Conservation (phyloP, 306 rosid species). For the Acacia melanoxylon region DNA sequence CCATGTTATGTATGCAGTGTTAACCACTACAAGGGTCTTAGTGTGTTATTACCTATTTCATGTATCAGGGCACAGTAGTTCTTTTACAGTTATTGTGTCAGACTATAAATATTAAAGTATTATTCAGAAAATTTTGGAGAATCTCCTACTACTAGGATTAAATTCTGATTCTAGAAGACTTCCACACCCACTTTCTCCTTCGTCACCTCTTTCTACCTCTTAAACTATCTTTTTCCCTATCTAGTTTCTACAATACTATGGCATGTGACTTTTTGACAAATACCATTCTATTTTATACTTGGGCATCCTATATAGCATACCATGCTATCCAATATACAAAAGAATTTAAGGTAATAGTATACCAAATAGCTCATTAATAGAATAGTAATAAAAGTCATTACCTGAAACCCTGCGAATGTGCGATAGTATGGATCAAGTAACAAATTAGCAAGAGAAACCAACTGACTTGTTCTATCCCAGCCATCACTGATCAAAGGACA, state of each 20-base stretch:
- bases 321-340: neutral
- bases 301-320: neutral
- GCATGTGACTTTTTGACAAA: neutral
- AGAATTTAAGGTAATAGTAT: neutral
- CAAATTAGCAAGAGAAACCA: conserved; percentile 87
- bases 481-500: conserved; percentile 73
- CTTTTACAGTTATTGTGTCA: neutral
- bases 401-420: conserved; percentile 93
- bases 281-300: neutral
- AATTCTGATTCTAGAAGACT: neutral
- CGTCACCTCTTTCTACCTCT: neutral
- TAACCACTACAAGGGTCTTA: neutral
- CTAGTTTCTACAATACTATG: neutral
- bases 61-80: neutral
- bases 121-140: neutral
- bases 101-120: neutral
- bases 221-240: neutral
- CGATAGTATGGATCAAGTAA: conserved; percentile 96
- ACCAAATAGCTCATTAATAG: neutral
- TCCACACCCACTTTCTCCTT: neutral
- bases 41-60: neutral
- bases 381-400: conserved; percentile 35
- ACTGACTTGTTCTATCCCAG: conserved; percentile 98
- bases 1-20: neutral
- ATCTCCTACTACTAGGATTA: neutral